Base-by-base conservation (phyloP, 108 stramenopile species). In the Seminavis robusta region DNA sequence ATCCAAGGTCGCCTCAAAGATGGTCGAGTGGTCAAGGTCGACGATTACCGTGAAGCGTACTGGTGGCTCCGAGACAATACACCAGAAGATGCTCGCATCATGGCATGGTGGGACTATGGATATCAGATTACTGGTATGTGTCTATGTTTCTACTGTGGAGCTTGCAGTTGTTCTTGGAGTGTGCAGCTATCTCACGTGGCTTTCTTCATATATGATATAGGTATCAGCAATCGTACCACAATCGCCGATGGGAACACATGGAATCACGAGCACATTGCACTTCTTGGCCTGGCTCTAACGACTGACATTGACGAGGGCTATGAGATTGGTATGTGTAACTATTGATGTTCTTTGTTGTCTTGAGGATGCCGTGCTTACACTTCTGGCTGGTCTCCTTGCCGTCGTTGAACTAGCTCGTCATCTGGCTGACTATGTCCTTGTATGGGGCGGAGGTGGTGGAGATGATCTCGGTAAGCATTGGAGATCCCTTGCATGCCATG, bases 221-320 rank as follows among this genome's bases (percentile, higher is more conserved):
- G 86, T 39, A 97, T 99, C 72, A 84, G 89, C 42, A 96, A 98
- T 69, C 87, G 97, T 1, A 99, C 98, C 1, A 96, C 94, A 8
- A 73, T 98, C 51, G 97, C 96, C 4, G 98, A 99, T 78, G 96
- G 96, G 27, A 99, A 99, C 72, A 98, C 97, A 45, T 99, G 97
- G 97, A 98, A 98, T 73, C 96, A 98, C 55, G 95, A 95, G 58
- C 98, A 99, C 70, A 98, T 99, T 77, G 97, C 98, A n/a, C 88
- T 97, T 6, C 79, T 99, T 6, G 98, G 95, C 0, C 89, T 91
- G 56, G 73, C 80, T 9, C 64, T 99, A 43, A 94, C 97, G n/a
- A 67, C 92, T 1, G 59, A 67, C 33, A 88, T 92, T 40, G 83
- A 94, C 42, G 86, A 94, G 59, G 96, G 93, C 1, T 93, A 97